A percentile compares a stretch with the other conserved stretches of the same genome.
These are phyloP conservation scores for Acacia pycnantha DNA, from an alignment of 331 rosid genomes.

Conservation along the genomic window DNA sequence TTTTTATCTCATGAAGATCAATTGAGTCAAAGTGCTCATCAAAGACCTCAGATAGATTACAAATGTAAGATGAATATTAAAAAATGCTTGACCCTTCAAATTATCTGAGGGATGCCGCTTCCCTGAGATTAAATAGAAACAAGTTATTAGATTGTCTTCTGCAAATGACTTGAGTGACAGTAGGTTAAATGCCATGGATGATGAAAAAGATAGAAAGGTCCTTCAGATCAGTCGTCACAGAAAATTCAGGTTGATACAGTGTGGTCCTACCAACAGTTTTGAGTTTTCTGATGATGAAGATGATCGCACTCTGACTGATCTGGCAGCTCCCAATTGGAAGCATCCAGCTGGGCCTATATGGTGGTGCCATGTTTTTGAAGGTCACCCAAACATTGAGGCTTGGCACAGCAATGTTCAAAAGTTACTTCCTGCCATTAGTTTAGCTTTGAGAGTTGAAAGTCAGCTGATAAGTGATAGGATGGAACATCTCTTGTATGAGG, in stretches of 20 bases:
- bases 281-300: conserved; percentile 58
- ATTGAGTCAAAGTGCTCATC: conserved; percentile 35
- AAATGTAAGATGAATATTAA: conserved; percentile 31
- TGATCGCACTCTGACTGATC: conserved; percentile 78
- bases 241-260: conserved; percentile 59
- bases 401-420: conserved; percentile 64
- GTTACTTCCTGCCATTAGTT: conserved; percentile 63
- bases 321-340: conserved; percentile 64
- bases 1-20: conserved; percentile 6
- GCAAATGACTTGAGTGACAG: conserved; percentile 26
- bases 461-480: conserved; percentile 57
- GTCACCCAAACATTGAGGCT: conserved; percentile 45
- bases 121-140: conserved; percentile 27
- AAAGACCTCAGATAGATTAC: conserved; percentile 35
- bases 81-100: conserved; percentile 36
- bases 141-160: conserved; percentile 32
- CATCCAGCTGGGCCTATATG: conserved; percentile 59
- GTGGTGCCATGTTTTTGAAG: conserved; percentile 71
- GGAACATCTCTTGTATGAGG: conserved; percentile 68
- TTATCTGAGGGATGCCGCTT: conserved; percentile 35
- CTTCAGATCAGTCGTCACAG: no score
- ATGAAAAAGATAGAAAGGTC: conserved; percentile 31
- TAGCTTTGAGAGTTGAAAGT: conserved; percentile 61
- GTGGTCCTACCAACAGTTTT: conserved; percentile 54
- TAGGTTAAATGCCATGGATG: conserved; percentile 27